phyloP scores from a whole-genome alignment of 345 rosid species.

The Geranium rotundifolium region DNA sequence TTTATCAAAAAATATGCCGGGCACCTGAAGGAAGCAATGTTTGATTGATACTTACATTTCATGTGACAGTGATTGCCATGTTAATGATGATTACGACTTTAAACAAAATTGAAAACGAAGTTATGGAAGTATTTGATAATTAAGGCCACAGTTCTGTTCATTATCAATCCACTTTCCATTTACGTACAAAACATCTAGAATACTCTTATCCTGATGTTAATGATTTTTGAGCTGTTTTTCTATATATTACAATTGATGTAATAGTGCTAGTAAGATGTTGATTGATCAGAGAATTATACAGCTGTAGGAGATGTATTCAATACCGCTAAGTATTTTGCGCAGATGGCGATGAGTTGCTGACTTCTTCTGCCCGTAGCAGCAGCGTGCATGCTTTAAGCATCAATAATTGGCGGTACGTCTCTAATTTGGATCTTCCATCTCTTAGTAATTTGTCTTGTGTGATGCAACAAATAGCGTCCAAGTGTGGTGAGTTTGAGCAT shows the following conservation, averaged over 20 bases:
- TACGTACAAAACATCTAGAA: no score
- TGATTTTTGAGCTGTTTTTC: no score
- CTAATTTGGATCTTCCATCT: background rate
- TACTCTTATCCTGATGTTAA: no score
- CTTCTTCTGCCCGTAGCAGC: background rate
- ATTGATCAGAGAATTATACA: background rate
- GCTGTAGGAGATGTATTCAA: background rate
- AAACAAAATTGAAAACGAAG: background rate
- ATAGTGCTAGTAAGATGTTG: background rate
- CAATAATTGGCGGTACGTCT: background rate
- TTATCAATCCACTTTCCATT: background rate
- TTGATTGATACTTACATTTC: background rate
- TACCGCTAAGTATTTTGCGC: background rate
- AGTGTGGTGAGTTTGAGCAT: background rate
- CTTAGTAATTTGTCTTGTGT: background rate
- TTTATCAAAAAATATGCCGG: background rate
- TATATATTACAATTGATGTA: background rate
- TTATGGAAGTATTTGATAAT: background rate
- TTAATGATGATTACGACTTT: background rate
- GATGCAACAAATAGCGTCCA: background rate
- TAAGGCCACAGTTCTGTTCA: background rate
- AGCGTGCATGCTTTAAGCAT: background rate
- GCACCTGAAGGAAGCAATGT: background rate
- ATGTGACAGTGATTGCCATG: background rate
- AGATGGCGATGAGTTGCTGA: no score